These are phyloP conservation scores for Camelina laxa DNA, from an alignment of 345 rosid species.

Conservation along the genomic window DNA sequence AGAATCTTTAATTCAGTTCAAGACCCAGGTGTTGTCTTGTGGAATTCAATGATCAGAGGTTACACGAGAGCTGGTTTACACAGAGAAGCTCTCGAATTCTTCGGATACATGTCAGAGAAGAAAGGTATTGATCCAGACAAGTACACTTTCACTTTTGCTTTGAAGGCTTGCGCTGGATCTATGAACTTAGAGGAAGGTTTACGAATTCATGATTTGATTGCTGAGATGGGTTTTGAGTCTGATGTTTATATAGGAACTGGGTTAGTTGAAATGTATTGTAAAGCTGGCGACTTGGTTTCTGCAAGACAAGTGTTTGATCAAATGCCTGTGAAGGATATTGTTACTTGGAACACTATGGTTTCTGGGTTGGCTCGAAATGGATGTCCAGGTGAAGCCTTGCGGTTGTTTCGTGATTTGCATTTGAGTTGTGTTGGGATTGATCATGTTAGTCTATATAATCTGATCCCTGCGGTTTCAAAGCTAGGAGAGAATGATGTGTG, in stretches of 20 bases:
- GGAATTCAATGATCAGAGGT: slow-evolving; percentile 60
- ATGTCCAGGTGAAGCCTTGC: slow-evolving; percentile 46
- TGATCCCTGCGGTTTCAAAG: slow-evolving; percentile 67
- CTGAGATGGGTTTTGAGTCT: slow-evolving; percentile 51
- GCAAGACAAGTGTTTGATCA: slow-evolving; percentile 59
- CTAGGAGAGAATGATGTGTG: slow-evolving; percentile 50
- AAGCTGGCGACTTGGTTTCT: slow-evolving; percentile 49
- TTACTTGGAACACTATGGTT: slow-evolving; percentile 61
- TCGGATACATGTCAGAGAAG: slow-evolving; percentile 46
- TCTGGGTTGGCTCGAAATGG: slow-evolving; percentile 50
- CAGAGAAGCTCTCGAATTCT: slow-evolving; percentile 53
- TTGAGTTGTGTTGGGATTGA: slow-evolving; percentile 44
- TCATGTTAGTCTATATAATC: slow-evolving; percentile 54
- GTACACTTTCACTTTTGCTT: slow-evolving; percentile 63
- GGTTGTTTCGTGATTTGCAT: slow-evolving; percentile 51
- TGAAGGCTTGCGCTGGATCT: slow-evolving; percentile 62
- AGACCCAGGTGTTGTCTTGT: slow-evolving; percentile 53
- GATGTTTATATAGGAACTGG: slow-evolving; percentile 63
- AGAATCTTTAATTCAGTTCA: slow-evolving; percentile 49
- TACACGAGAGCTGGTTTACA: slow-evolving; percentile 47
- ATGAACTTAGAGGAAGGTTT: slow-evolving; percentile 55
- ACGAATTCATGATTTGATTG: slow-evolving; percentile 48
- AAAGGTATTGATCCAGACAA: slow-evolving; percentile 56
- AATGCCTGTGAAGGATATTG: slow-evolving; percentile 56
- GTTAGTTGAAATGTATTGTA: slow-evolving; percentile 58